Percentiles rank a stretch among this genome's conserved stretches.
phyloP scores from a whole-genome alignment of 352 stramenopile species.

The Globisporangium cylindrosporum region DNA sequence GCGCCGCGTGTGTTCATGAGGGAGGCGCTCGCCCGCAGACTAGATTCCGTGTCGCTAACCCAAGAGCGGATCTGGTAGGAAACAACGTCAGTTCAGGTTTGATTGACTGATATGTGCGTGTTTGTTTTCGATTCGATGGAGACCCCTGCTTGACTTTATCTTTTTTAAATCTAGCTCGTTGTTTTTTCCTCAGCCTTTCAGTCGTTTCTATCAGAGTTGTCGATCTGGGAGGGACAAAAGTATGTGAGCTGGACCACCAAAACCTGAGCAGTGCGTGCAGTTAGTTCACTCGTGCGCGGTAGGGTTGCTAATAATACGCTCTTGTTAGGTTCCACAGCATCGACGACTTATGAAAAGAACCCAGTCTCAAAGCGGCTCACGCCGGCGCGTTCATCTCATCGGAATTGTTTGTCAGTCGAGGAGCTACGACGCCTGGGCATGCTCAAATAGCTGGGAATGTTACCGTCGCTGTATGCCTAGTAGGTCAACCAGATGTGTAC shows the following conservation, averaged over 20 bases:
- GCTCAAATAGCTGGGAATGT: no score
- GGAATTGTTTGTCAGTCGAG: no score
- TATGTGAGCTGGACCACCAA: not conserved
- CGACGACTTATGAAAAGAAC: no score
- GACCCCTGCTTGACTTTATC: conserved; percentile 10
- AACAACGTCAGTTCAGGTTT: conserved; percentile 3
- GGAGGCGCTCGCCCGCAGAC: conserved; percentile 1
- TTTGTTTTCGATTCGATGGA: conserved; percentile 8
- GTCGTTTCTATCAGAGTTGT: not conserved
- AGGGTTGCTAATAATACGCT: no score
- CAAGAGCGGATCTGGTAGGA: conserved; percentile 1
- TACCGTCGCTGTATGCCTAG: no score
- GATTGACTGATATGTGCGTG: conserved; percentile 7
- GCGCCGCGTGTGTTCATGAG: conserved; percentile 2
- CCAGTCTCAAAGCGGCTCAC: no score
- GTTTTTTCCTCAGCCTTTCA: not conserved
- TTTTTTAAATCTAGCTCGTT: conserved; percentile 9
- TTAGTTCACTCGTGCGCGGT: no score
- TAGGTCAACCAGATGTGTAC: no score
- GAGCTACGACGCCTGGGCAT: no score
- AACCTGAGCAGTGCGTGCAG: not conserved
- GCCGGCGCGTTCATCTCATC: no score
- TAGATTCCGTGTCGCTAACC: not conserved
- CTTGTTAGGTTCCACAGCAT: no score
- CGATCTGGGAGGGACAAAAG: not conserved